Evolutionary conservation across 306 rosid species (phyloP), one percentile per base, ranked within the genome.

Genomic region (Vicia faba): DNA sequence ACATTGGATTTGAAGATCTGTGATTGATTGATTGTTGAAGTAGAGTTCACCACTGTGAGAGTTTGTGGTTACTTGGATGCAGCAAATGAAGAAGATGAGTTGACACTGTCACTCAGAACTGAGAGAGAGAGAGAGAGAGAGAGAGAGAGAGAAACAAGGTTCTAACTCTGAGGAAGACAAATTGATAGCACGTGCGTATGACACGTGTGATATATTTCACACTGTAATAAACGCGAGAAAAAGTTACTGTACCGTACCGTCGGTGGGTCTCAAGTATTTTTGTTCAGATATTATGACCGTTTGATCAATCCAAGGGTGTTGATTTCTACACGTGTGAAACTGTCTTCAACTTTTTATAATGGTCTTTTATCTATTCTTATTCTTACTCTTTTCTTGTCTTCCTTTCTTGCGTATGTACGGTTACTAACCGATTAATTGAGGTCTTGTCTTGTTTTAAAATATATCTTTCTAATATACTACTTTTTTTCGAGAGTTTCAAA

Each of bases 1-100:
- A 58, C 63, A 31, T 67, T 48, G 3, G 15, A 38, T 11, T 39
- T 66, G 39, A 75, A 61, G 75, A 75, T 75, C 79, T 50, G 65
- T 61, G 67, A 8, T 13, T 46, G 19, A 8, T 46, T 46, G 1
- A 14, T n/a, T n/a, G n/a, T n/a, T 46, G 23, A 46, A 16, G 23
- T 14, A 43, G 12, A 56, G 40, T 56, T 73, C 29, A 33, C 29
- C 20, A 33, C 19, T 64, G 61, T n/a, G 39, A 61, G 64, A 19
- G 8, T 6, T 33, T 67, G n/a, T n/a, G n/a, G 31, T 53, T 13
- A 19, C 18, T 36, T 12, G 5, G 46, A 53, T 11, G 65, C 26
- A 41, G 29, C 29, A 38, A 28, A 15, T 20, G 23, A 72, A 46
- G 44, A 43, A 41, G 39, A 19, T 1, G 25, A 41, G 40, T 35